Evolutionary conservation across 139 green algal genomes (phyloP).

Genomic region (Coccomyxa sp.): DNA sequence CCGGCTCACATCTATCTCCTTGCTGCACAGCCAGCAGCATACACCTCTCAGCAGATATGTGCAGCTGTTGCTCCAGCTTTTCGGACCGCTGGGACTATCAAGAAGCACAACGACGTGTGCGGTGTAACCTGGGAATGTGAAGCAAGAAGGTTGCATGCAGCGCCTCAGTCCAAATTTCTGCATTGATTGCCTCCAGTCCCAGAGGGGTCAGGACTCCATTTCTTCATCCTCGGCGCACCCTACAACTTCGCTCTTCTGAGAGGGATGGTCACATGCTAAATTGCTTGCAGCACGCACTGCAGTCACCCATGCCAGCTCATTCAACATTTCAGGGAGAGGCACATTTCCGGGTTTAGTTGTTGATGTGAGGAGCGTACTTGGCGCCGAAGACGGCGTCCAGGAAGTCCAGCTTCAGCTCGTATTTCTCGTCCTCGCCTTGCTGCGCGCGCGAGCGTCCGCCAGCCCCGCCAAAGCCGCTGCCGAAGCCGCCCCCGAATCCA

Average conservation of each 20-base stretch:
- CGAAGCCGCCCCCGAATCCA: conserved; percentile 27
- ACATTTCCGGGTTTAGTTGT: neutral
- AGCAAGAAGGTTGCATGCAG: too few relatives aligned
- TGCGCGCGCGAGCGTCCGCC: conserved; percentile 36
- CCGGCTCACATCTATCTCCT: conserved; percentile 85
- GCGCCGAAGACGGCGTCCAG: conserved; percentile 91
- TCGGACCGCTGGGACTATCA: too few relatives aligned
- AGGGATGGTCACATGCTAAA: too few relatives aligned
- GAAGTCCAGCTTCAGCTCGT: conserved; percentile 85
- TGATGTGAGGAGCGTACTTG: conserved; percentile 10
- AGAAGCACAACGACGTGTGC: too few relatives aligned
- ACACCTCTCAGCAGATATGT: neutral
- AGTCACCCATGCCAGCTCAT: neutral
- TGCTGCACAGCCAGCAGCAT: conserved; percentile 21
- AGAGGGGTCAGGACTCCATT: neutral
- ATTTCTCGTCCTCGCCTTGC: conserved; percentile 81
- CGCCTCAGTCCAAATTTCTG: conserved; percentile 8
- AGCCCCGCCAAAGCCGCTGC: conserved; percentile 37
- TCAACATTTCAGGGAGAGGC: neutral
- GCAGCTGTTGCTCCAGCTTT: too few relatives aligned
- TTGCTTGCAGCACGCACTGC: neutral
- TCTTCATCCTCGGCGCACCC: neutral
- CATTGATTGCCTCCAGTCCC: neutral
- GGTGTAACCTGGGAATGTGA: too few relatives aligned
- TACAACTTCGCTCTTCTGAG: too few relatives aligned